Evolutionary conservation across 192 early-diverging fungal species (phyloP).

Genomic region (Martensiomyces pterosporus): DNA sequence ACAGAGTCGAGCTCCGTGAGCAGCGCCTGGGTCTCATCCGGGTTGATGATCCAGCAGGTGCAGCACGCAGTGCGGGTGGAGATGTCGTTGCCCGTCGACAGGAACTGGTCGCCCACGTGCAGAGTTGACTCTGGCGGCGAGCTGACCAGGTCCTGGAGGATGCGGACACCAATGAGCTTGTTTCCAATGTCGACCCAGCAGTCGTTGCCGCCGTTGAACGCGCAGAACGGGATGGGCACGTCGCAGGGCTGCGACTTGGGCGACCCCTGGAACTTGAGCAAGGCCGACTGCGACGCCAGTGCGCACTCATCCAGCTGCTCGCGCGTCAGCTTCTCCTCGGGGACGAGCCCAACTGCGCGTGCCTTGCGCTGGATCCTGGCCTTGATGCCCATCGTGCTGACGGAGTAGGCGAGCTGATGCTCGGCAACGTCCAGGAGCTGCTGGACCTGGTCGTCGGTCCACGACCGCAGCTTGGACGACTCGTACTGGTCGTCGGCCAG

Average conservation of each 20-base stretch:
- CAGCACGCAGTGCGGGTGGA: constrained; percentile 79
- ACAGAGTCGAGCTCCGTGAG: constrained; percentile 57
- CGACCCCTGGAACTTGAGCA: constrained; percentile 54
- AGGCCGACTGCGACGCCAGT: constrained; percentile 64
- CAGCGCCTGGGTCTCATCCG: constrained; percentile 75
- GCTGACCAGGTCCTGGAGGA: constrained; percentile 66
- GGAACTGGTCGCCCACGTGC: constrained; percentile 90
- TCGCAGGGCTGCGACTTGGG: constrained; percentile 52
- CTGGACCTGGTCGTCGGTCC: constrained; percentile 56
- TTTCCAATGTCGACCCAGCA: constrained; percentile 94
- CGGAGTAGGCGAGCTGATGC: constrained; percentile 56
- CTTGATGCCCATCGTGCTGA: constrained; percentile 62
- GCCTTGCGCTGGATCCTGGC: constrained; percentile 71
- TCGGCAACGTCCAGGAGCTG: constrained; percentile 75
- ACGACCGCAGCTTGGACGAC: constrained; percentile 33
- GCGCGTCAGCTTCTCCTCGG: constrained; percentile 56
- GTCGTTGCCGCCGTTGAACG: constrained; percentile 88
- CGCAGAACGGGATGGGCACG: constrained; percentile 79
- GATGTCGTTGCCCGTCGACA: constrained; percentile 89
- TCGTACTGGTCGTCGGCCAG: constrained; percentile 48
- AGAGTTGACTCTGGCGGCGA: constrained; percentile 60
- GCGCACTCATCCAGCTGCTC: constrained; percentile 89
- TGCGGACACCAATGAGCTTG: constrained; percentile 86
- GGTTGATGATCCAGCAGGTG: constrained; percentile 86
- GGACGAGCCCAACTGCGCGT: constrained; percentile 72